phyloP scores from a whole-genome alignment of 2,329 filamentous ascomycete species.

The Arthrobotrys megalospora region DNA sequence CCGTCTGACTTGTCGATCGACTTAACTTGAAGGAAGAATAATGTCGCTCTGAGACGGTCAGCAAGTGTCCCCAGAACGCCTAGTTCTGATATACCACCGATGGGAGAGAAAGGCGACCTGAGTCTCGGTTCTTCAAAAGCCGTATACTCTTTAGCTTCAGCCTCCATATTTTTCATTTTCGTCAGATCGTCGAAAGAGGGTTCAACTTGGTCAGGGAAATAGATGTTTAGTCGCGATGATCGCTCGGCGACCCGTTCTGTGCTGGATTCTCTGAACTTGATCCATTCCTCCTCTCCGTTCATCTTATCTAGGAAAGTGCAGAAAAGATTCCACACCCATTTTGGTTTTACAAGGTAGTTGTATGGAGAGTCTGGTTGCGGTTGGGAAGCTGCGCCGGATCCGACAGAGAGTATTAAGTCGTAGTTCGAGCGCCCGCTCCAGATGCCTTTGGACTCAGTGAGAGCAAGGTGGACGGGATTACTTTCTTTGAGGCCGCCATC shows the following conservation, averaged over 20 bases:
- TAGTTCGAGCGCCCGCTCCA: neutral
- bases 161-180: conserved; percentile 4
- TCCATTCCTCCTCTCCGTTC: conserved; percentile 22
- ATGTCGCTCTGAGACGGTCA: conserved; percentile 6
- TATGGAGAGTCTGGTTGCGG: neutral
- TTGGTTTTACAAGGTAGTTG: neutral
- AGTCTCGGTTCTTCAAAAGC: neutral
- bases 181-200: neutral
- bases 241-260: neutral
- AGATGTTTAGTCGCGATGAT: conserved; percentile 14
- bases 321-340: neutral
- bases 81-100: neutral
- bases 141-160: neutral
- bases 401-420: conserved; percentile 17
- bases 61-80: neutral
- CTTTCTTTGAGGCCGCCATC: conserved; percentile 35
- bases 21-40: conserved; percentile 18
- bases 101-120: neutral
- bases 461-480: conserved; percentile 15
- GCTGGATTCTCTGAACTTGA: conserved; percentile 3
- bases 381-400: neutral
- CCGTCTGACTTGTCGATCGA: neutral
- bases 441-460: neutral
- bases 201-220: neutral
- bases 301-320: neutral